Evolutionary conservation across 164 flowering plant genomes (phyloP), one percentile per base, ranked within the genome.

Genomic region (Tetrastigma voinierianum): DNA sequence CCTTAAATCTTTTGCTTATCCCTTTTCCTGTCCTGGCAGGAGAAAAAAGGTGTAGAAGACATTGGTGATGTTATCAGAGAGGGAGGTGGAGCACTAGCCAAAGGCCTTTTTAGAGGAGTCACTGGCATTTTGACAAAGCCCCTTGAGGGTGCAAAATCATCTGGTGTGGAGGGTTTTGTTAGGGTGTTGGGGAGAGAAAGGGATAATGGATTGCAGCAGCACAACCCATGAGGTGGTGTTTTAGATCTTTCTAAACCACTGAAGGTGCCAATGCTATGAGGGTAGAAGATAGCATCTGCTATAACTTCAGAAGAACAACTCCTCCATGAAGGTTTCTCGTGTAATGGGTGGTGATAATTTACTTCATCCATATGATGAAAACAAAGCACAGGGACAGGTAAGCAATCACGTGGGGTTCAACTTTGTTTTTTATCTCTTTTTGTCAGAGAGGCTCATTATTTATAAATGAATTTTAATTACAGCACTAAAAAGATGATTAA

Each of bases 221-320:
- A 25, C 99, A 96, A 74, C 99, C 99, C 54, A 90, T 93, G 61
- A 93, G 98, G 98, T 75, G 99, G 99, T 6, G 97, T 96, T 56
- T 73, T 96, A 64, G 99, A 96, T 83, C 93, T 96, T 59, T 72
- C 99, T 46, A 96, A 96, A 76, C 98, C 59, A 96, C 99, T 12
- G 99, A 96, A 85, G 99, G 99, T 69, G 98, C 97, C 57, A 96
- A 96, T 87, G 99, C 99, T 60, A 78, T 96, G 83, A 84, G 96
- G 81, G 90, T 93, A n/a, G 98, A 96, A 93, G 78, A 88, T 96
- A 65, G 80, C 83, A 58, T 76, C 99, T 60, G 96, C 99, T 68
- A 89, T 96, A 68, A 88, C 99, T 61, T 96, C 98, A 61, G 99
- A 96, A 70, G 99, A 93, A 57, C 98, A 91, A 70, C 89, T 93